phyloP scores from a whole-genome alignment of 192 early-diverging fungal species.

The Umbelopsis isabellina region DNA sequence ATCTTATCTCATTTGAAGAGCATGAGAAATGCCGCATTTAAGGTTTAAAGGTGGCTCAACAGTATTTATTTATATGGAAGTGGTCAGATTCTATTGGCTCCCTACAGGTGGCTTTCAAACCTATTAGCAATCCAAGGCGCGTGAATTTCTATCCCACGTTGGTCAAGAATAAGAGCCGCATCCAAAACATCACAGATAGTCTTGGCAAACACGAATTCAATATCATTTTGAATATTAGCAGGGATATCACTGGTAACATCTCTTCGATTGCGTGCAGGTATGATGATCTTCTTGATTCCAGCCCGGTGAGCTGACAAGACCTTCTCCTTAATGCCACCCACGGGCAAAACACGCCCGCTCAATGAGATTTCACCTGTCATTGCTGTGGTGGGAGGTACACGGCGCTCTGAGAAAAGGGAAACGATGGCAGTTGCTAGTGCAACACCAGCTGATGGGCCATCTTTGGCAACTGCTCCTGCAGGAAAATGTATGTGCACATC shows the following conservation, averaged over 20 bases:
- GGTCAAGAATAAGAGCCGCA: conserved; percentile 52
- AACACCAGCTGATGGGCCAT: conserved; percentile 74
- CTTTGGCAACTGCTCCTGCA: conserved; percentile 78
- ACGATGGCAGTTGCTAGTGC: conserved; percentile 80
- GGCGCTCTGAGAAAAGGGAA: conserved; percentile 66
- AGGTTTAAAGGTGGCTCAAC: not conserved
- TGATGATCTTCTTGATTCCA: conserved; percentile 72
- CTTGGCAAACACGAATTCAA: conserved; percentile 72
- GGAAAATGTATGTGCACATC: conserved; percentile 94
- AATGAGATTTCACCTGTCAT: conserved; percentile 92
- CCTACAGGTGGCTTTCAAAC: conserved; percentile 41
- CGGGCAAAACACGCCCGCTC: conserved; percentile 78
- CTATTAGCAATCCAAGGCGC: conserved; percentile 17
- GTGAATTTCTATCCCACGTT: conserved; percentile 20
- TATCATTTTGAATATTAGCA: conserved; percentile 61
- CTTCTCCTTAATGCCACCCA: conserved; percentile 90
- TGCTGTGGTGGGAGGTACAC: conserved; percentile 58
- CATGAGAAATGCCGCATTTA: conserved; percentile 3
- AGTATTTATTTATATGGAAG: not conserved
- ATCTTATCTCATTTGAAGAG: not conserved
- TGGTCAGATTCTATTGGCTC: not conserved
- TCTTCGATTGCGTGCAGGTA: conserved; percentile 73
- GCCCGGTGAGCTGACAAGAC: conserved; percentile 80
- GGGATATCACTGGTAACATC: conserved; percentile 77
- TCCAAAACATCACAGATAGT: conserved; percentile 69